These are phyloP conservation scores for Trichoderma hamatum DNA, from an alignment of 2,329 filamentous ascomycete genomes.

Conservation along the genomic window DNA sequence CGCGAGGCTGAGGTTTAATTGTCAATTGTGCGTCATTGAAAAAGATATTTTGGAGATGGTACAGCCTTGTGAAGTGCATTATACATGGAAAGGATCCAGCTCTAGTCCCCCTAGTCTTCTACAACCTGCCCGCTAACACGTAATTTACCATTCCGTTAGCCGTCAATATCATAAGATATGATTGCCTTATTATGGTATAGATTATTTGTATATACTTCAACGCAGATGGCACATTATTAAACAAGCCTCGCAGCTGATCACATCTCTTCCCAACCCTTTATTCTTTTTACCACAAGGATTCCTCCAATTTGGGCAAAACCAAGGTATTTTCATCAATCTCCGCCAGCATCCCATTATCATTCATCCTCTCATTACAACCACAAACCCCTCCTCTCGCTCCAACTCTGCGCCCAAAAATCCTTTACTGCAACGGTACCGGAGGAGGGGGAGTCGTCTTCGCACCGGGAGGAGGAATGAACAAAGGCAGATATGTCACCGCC, in stretches of 20 bases:
- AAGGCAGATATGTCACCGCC: constrained; percentile 53
- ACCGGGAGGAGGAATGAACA: constrained; percentile 51
- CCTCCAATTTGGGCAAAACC: background rate
- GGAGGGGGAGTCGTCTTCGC: constrained; percentile 40
- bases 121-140: too few relatives aligned
- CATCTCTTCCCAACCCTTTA: background rate
- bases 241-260: background rate
- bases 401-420: background rate
- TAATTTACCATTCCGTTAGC: too few relatives aligned
- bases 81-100: background rate
- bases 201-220: constrained; percentile 4
- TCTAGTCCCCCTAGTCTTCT: background rate
- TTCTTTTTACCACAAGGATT: background rate
- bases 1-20: background rate
- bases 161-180: background rate
- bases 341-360: background rate
- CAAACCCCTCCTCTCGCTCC: background rate
- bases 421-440: constrained; percentile 34
- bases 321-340: background rate
- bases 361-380: background rate
- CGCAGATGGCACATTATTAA: background rate
- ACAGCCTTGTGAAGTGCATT: background rate
- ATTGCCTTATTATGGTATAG: background rate
- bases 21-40: background rate
- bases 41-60: background rate